Percentiles rank a stretch among this genome's conserved stretches.
These are phyloP conservation scores for Verbascum thapsus DNA, from an alignment of 257 asterid species.

Conservation along the genomic window DNA sequence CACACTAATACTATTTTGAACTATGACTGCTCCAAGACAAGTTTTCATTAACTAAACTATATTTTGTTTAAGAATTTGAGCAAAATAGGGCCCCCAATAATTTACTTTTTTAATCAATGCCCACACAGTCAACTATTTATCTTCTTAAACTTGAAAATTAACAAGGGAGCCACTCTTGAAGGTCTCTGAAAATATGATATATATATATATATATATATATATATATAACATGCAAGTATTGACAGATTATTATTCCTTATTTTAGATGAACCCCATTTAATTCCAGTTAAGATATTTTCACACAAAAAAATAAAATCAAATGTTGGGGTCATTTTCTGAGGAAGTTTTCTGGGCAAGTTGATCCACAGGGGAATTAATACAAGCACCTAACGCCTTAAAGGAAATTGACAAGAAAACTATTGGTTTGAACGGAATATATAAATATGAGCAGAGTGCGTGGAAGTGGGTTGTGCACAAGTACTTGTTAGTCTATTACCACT, in stretches of 20 bases:
- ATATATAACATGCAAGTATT: background rate
- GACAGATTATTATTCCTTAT: conserved; percentile 28
- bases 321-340: conserved; percentile 7
- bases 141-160: background rate
- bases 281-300: conserved; percentile 22
- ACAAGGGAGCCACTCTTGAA: background rate
- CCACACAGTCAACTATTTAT: background rate
- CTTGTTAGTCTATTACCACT: no score
- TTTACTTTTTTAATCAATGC: no score
- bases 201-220: no score
- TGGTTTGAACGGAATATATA: background rate
- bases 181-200: no score
- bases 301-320: no score
- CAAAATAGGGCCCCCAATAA: background rate
- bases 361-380: background rate
- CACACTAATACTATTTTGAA: conserved; percentile 15
- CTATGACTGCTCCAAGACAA: conserved; percentile 11
- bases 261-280: conserved; percentile 31
- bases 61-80: background rate
- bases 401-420: background rate
- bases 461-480: no score
- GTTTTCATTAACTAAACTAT: conserved; percentile 6
- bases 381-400: no score
- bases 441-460: no score
- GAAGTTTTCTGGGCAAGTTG: background rate